Conservation (phyloP, 2,329 filamentous ascomycete species). For the Claviceps sorghi region DNA sequence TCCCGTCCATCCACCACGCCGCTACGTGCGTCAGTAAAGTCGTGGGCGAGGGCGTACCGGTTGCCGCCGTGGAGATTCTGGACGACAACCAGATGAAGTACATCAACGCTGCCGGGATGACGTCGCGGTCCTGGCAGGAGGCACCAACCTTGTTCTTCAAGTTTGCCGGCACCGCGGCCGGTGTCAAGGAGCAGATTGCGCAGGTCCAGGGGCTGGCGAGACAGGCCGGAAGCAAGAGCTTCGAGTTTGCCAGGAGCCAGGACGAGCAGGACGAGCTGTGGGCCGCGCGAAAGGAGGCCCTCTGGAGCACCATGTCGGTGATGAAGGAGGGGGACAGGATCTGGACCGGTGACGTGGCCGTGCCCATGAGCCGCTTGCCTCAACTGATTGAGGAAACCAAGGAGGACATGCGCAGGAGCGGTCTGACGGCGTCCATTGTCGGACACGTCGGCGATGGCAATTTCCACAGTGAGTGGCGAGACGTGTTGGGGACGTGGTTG, state of each 20-base stretch:
- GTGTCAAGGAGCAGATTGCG: slow-evolving; percentile 65
- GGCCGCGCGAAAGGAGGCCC: slow-evolving; percentile 69
- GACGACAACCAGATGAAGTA: slow-evolving; percentile 79
- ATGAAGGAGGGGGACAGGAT: slow-evolving; percentile 53
- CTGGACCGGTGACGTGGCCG: slow-evolving; percentile 78
- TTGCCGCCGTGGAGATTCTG: slow-evolving; percentile 84
- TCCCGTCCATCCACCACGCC: slow-evolving; percentile 48
- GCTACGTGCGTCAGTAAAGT: slow-evolving; percentile 69
- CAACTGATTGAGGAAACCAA: slow-evolving; percentile 64
- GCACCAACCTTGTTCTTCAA: slow-evolving; percentile 74
- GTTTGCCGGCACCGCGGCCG: slow-evolving; percentile 54
- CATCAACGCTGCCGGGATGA: slow-evolving; percentile 52
- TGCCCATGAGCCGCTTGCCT: slow-evolving; percentile 60
- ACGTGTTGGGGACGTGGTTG: neutral
- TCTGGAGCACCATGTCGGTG: slow-evolving; percentile 66
- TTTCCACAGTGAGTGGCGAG: slow-evolving; percentile 43
- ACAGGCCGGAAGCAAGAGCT: slow-evolving; percentile 46
- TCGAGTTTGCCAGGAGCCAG: slow-evolving; percentile 60
- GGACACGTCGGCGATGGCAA: slow-evolving; percentile 68
- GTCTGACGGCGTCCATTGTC: slow-evolving; percentile 38
- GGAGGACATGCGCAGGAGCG: slow-evolving; percentile 27
- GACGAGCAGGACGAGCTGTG: slow-evolving; percentile 65
- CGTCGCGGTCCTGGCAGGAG: slow-evolving; percentile 53
- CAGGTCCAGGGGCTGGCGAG: slow-evolving; percentile 51
- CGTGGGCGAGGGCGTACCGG: slow-evolving; percentile 64